Conservation (phyloP, 768 basidiomycete genomes). For the Lentinula sp. region DNA sequence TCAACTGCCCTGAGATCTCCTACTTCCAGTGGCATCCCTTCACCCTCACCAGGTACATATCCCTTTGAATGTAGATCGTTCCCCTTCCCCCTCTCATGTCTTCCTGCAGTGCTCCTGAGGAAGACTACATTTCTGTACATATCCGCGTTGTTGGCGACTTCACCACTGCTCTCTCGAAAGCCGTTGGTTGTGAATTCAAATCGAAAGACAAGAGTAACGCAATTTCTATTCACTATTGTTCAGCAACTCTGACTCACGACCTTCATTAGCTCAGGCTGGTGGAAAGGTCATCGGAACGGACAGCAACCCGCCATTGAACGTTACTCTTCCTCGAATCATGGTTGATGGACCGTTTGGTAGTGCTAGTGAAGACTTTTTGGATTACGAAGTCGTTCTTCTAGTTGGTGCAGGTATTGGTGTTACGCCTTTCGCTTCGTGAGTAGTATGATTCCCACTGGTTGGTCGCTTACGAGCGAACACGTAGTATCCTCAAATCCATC, state of each 20-base stretch:
- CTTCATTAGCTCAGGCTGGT: constrained; percentile 24
- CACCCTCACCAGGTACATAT: constrained; percentile 73
- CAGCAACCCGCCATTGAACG: constrained; percentile 55
- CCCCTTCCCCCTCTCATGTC: not conserved
- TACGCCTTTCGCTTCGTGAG: constrained; percentile 93
- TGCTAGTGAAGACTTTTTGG: constrained; percentile 87
- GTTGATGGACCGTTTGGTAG: constrained; percentile 94
- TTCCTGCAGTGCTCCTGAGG: constrained; percentile 75
- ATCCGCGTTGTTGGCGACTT: constrained; percentile 92
- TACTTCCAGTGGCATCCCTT: constrained; percentile 99
- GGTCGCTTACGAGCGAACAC: not conserved
- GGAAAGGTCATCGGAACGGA: constrained; percentile 58
- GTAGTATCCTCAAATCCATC: constrained; percentile 79
- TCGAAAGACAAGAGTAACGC: constrained; percentile 40
- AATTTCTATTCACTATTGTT: not conserved
- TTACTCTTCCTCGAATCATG: constrained; percentile 86
- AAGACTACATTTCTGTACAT: constrained; percentile 92
- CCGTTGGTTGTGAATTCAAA: constrained; percentile 80
- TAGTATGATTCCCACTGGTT: not conserved
- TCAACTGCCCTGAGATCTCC: constrained; percentile 85
- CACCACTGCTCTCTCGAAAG: constrained; percentile 72
- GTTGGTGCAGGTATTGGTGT: constrained; percentile 96
- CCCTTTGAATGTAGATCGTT: not conserved
- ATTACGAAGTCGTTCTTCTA: constrained; percentile 82
- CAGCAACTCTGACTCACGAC: not conserved